Percentiles rank a stretch among this genome's conserved stretches.
Evolutionary conservation across 805 yeast genomes (phyloP).

Genomic region (Candida qinlingensis): DNA sequence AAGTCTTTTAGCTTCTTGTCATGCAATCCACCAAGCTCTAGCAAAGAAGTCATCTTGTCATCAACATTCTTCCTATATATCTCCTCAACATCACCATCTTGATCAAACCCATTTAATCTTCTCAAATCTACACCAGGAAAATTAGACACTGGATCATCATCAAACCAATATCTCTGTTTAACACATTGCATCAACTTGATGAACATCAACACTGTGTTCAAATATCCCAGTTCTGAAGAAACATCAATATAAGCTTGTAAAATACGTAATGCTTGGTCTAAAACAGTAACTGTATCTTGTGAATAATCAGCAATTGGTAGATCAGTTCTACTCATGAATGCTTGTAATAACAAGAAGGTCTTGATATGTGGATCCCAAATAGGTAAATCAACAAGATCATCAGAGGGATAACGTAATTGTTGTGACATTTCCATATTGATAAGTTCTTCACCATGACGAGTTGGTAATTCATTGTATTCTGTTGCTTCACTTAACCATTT

Average conservation of each 20-base stretch:
- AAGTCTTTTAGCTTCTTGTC: conserved; percentile 35
- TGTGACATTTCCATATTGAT: conserved; percentile 80
- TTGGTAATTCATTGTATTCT: conserved; percentile 84
- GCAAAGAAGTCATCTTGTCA: conserved; percentile 2
- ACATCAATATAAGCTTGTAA: conserved; percentile 90
- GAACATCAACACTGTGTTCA: conserved; percentile 53
- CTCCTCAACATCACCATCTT: conserved; percentile 18
- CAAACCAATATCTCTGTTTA: conserved; percentile 86
- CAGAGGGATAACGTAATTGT: conserved; percentile 53
- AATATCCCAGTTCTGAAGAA: conserved; percentile 76
- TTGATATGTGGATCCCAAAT: conserved; percentile 77
- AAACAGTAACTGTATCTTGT: conserved; percentile 88
- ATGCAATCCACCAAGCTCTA: conserved; percentile 23
- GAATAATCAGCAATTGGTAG: conserved; percentile 92
- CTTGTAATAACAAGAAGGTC: conserved; percentile 82
- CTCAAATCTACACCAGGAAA: conserved; percentile 22
- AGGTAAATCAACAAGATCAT: conserved; percentile 71
- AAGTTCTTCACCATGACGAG: conserved; percentile 53
- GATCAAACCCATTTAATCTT: conserved; percentile 13
- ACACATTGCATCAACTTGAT: conserved; percentile 76
- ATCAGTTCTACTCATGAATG: conserved; percentile 79
- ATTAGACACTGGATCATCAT: conserved; percentile 57
- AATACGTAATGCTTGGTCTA: conserved; percentile 92
- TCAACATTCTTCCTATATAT: neutral
- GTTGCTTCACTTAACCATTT: conserved; percentile 88